Evolutionary conservation across 1,139 yeast genomes (phyloP).

Genomic region (Yamadazyma diddensiae): DNA sequence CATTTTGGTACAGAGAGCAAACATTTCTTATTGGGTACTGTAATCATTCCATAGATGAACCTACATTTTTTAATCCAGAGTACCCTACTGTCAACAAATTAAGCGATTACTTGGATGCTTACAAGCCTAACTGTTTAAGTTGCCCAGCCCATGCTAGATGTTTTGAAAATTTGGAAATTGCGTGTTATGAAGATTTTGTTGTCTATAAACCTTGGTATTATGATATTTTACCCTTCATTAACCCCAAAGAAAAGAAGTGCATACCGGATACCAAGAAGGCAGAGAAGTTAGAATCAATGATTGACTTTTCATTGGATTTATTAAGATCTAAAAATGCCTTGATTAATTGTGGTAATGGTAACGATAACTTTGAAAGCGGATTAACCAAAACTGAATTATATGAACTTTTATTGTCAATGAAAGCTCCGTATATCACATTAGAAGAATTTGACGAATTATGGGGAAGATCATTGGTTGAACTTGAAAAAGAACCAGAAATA

Average conservation of each 20-base stretch:
- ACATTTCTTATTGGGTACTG: conserved; percentile 62
- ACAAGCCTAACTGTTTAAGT: conserved; percentile 63
- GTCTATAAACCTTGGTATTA: conserved; percentile 52
- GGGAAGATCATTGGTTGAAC: conserved; percentile 61
- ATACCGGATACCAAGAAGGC: conserved; percentile 76
- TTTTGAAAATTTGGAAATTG: conserved; percentile 15
- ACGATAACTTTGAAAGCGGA: conserved; percentile 47
- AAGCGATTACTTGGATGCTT: conserved; percentile 33
- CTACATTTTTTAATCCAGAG: conserved; percentile 28
- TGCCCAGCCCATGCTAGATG: conserved; percentile 88
- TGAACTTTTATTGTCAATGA: conserved; percentile 54
- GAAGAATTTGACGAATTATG: conserved; percentile 83
- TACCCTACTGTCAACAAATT: conserved; percentile 18
- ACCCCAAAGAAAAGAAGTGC: conserved; percentile 49
- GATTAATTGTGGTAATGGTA: conserved; percentile 55
- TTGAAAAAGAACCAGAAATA: conserved; percentile 72
- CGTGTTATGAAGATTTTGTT: conserved; percentile 38
- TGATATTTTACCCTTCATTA: conserved; percentile 57
- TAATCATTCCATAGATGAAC: conserved; percentile 50
- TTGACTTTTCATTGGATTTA: conserved; percentile 63
- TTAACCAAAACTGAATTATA: conserved; percentile 53
- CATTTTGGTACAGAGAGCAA: conserved; percentile 64
- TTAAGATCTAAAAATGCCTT: conserved; percentile 70
- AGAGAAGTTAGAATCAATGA: conserved; percentile 64
- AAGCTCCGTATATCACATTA: conserved; percentile 57